Base-by-base conservation (phyloP, 2,329 filamentous ascomycete species). In the Phialocephala sp. region DNA sequence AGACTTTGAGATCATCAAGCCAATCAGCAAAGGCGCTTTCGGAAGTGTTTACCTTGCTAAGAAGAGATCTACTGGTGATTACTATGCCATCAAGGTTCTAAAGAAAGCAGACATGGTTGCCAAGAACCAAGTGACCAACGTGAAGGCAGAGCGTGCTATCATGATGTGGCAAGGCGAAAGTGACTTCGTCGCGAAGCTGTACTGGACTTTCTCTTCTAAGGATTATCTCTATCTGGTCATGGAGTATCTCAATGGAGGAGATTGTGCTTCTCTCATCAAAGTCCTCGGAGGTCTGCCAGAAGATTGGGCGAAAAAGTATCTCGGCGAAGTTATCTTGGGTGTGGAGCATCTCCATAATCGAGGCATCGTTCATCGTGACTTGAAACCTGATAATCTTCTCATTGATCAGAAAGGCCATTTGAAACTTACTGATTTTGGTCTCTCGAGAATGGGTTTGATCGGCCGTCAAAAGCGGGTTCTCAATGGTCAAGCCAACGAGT, bases 161-260 rank as follows among this genome's bases (percentile, higher is more conserved):
- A 98, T 99, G 95, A 99, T 99, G 95, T 98, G 95, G 92, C 95
- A 99, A 80, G 95, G 95, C 24, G 93, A 98, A 78, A 99, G 96
- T 77, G 95, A 99, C 66, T 99, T 99, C 77, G 95, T 99, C 65
- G 95, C 95, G 32, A 99, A 99, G 81, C 85, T 99, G 14, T 99
- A 98, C 80, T 99, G 96, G 96, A 99, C 95, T 0, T 99, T 99
- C 76, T 97, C 95, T 4, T 99, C 94, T 84, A 99, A 99, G 76
- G 95, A 99, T 76, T 99, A 97, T 76, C 88, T 99, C 27, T 99
- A 98, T 76, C 84, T 99, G 66, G 95, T 99, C 27, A 99, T 99
- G 95, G 95, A 99, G 76, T 99, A 99, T 79, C 84, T 99, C 65
- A 99, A 98, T 72, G 95, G 95, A 41, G 95, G 95, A 55, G 95